phyloP scores from a whole-genome alignment of 805 yeast genomes.

The Candida orba region DNA sequence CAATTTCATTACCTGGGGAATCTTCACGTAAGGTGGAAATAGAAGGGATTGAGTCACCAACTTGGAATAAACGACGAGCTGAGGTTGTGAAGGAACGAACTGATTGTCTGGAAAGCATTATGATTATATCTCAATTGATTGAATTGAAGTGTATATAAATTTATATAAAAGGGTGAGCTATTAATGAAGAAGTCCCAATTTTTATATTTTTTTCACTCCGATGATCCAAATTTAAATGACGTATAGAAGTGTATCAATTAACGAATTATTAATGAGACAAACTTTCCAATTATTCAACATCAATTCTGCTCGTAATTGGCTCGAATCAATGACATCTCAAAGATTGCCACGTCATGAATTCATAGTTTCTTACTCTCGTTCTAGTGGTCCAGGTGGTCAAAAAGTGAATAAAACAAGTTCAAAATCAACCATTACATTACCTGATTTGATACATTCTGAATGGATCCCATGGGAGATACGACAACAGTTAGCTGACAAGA shows the following conservation, averaged over 20 bases:
- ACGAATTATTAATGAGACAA: no score
- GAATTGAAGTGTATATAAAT: not conserved
- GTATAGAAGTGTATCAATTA: no score
- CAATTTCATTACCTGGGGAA: constrained; percentile 57
- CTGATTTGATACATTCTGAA: constrained; percentile 35
- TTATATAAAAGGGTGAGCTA: not conserved
- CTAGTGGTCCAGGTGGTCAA: constrained; percentile 87
- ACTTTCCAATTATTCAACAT: not conserved
- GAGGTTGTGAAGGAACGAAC: constrained; percentile 22
- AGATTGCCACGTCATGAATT: constrained; percentile 24
- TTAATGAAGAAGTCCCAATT: not conserved
- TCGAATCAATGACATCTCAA: constrained; percentile 20
- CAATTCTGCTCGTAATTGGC: constrained; percentile 28
- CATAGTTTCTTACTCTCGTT: constrained; percentile 41
- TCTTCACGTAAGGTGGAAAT: constrained; percentile 45
- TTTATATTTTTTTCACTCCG: not conserved
- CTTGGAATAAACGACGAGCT: constrained; percentile 30
- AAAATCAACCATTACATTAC: constrained; percentile 54
- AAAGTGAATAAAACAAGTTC: constrained; percentile 67
- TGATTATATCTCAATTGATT: not conserved
- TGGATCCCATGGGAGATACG: constrained; percentile 58
- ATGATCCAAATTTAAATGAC: no score
- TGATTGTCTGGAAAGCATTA: constrained; percentile 12
- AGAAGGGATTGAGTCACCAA: constrained; percentile 59
- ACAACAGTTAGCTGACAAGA: constrained; percentile 30